Evolutionary conservation across 495 filamentous ascomycete genomes (phyloP).

Genomic region (Aspergillus haitiensis): DNA sequence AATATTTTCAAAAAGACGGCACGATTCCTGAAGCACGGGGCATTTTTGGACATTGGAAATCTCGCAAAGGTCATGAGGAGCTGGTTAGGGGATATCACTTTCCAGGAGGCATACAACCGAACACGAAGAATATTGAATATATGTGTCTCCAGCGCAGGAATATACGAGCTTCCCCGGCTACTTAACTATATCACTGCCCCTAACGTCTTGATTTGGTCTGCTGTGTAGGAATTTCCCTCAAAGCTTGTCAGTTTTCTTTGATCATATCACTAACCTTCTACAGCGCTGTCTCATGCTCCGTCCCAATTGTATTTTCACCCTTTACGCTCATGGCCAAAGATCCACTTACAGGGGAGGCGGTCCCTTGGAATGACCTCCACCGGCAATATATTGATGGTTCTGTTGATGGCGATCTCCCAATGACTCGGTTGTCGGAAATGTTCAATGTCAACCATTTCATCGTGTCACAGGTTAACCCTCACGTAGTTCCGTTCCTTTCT

Average conservation of each 20-base stretch:
- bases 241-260: neutral
- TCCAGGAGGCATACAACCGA: conserved; percentile 92
- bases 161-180: conserved; percentile 82
- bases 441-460: conserved; percentile 99
- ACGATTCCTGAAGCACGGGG: conserved; percentile 76
- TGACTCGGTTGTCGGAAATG: conserved; percentile 88
- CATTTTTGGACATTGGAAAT: conserved; percentile 79
- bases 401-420: conserved; percentile 90
- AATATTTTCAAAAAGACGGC: conserved; percentile 66
- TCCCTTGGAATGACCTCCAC: conserved; percentile 80
- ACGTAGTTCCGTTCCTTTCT: conserved; percentile 82
- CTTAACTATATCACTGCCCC: conserved; percentile 93
- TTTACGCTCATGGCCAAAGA: conserved; percentile 81
- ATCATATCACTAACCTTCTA: conserved; percentile 24
- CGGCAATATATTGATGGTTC: conserved; percentile 91
- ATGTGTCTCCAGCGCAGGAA: conserved; percentile 79
- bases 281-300: conserved; percentile 86
- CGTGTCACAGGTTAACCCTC: conserved; percentile 93
- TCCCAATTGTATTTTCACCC: conserved; percentile 81
- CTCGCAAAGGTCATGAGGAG: conserved; percentile 76
- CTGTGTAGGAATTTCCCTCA: conserved; percentile 60
- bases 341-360: conserved; percentile 71
- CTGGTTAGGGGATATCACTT: conserved; percentile 84
- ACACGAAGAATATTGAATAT: conserved; percentile 90
- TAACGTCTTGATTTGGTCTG: conserved; percentile 95